phyloP scores from a whole-genome alignment of 805 yeast species.

The Cyberlindnera subsufficiens region DNA sequence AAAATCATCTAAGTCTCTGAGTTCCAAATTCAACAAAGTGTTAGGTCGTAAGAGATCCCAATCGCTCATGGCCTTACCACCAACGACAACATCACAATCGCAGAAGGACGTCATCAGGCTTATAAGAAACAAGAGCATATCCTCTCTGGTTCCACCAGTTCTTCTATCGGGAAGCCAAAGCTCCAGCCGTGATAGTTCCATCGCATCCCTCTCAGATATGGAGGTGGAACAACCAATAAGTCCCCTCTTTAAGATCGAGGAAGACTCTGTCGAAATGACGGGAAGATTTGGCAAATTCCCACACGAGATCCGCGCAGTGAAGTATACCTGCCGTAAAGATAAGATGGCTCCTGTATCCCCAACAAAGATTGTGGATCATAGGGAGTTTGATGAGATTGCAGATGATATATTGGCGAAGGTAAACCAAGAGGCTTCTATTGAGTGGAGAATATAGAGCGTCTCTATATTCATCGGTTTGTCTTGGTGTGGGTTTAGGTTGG shows the following conservation, averaged over 20 bases:
- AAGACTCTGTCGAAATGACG: constrained; percentile 13
- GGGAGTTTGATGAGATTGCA: constrained; percentile 21
- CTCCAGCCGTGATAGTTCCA: constrained; percentile 21
- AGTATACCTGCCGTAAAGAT: constrained; percentile 5
- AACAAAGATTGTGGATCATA: constrained; percentile 7
- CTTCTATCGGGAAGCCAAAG: constrained; percentile 1
- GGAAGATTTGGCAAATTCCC: constrained; percentile 3
- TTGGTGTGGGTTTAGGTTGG: too few relatives aligned
- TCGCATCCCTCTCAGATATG: constrained; percentile 18
- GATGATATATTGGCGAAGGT: constrained; percentile 19
- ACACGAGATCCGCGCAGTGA: constrained; percentile 1
- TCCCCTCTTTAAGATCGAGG: constrained; percentile 20
- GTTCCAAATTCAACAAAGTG: constrained; percentile 6
- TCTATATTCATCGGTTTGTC: too few relatives aligned
- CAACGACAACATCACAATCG: neutral
- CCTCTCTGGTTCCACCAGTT: constrained; percentile 1
- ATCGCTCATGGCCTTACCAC: constrained; percentile 6
- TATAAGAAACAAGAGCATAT: neutral
- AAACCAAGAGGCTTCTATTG: constrained; percentile 9
- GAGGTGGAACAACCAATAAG: constrained; percentile 14
- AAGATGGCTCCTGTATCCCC: neutral
- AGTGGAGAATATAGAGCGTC: constrained; percentile 18
- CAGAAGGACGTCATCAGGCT: neutral
- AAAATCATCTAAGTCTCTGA: constrained; percentile 7
- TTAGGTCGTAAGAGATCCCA: constrained; percentile 13